These are phyloP conservation scores for Strigomonas galati DNA, from an alignment of 208 protist genomes.

Conservation along the genomic window DNA sequence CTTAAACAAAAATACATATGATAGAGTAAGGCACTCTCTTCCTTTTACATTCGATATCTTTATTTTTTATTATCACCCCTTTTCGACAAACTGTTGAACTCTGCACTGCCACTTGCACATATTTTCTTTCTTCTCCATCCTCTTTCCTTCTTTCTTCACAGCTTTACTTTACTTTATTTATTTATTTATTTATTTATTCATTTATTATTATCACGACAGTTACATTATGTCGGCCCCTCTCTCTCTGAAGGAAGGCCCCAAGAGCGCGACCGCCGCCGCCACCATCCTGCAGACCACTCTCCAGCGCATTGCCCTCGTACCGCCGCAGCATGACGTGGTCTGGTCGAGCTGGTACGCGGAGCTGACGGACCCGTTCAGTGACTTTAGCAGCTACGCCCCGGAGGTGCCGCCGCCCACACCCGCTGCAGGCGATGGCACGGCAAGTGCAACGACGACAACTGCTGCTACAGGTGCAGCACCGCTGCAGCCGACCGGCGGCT, in stretches of 20 bases:
- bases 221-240: neutral
- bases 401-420: too few relatives aligned
- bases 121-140: constrained; percentile 14
- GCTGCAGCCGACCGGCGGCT: constrained; percentile 32
- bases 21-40: neutral
- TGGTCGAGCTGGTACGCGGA: constrained; percentile 88
- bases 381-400: constrained; percentile 81
- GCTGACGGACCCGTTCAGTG: constrained; percentile 66
- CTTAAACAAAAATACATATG: neutral
- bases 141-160: constrained; percentile 18
- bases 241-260: neutral
- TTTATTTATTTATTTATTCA: constrained; percentile 6
- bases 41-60: constrained; percentile 8
- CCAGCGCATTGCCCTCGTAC: constrained; percentile 32
- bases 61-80: too few relatives aligned
- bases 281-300: constrained; percentile 48
- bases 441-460: neutral
- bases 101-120: too few relatives aligned
- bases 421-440: neutral
- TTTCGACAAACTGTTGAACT: too few relatives aligned
- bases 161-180: constrained; percentile 6
- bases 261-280: constrained; percentile 3
- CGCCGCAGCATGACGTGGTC: constrained; percentile 56
- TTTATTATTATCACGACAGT: constrained; percentile 5
- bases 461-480: too few relatives aligned